Percentiles rank a stretch among this genome's conserved stretches.
Conservation (phyloP, 2,329 filamentous ascomycete genomes). For the Hypoxylon sp. region DNA sequence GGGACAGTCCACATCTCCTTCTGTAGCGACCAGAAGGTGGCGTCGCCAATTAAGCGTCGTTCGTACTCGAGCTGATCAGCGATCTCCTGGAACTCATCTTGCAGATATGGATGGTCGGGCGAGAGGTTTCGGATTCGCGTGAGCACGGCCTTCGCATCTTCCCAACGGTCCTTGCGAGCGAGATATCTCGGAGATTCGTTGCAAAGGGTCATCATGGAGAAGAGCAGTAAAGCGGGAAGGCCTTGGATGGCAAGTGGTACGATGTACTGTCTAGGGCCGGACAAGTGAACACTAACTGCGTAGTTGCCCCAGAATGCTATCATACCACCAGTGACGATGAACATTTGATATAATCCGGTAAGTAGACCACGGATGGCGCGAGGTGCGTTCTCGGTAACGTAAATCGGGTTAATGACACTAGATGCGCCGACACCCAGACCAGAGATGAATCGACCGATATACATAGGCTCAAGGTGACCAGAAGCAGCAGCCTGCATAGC, state of each 20-base stretch:
- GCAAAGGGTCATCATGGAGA: conserved; percentile 73
- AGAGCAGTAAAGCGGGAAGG: conserved; percentile 72
- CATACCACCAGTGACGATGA: conserved; percentile 62
- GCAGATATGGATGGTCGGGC: conserved; percentile 67
- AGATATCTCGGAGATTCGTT: conserved; percentile 77
- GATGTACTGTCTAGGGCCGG: conserved; percentile 61
- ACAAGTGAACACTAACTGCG: conserved; percentile 59
- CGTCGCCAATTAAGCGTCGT: conserved; percentile 68
- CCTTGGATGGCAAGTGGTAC: conserved; percentile 75
- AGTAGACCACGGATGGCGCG: conserved; percentile 62
- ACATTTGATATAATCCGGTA: conserved; percentile 63
- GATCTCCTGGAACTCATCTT: conserved; percentile 73
- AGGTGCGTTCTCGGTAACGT: conserved; percentile 63
- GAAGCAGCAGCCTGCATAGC: conserved; percentile 72
- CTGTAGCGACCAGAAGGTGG: conserved; percentile 69
- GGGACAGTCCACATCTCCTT: conserved; percentile 75
- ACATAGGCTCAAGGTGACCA: conserved; percentile 72
- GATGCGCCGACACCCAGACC: conserved; percentile 62
- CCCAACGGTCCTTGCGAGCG: conserved; percentile 75
- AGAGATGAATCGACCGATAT: conserved; percentile 71
- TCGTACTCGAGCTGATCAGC: conserved; percentile 74
- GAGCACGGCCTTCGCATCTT: conserved; percentile 70
- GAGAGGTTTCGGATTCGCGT: conserved; percentile 69
- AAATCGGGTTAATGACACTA: conserved; percentile 62
- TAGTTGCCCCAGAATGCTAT: conserved; percentile 68